These are phyloP conservation scores for Takashimella tepidaria DNA, from an alignment of 1,284 basidiomycete genomes.

Conservation along the genomic window DNA sequence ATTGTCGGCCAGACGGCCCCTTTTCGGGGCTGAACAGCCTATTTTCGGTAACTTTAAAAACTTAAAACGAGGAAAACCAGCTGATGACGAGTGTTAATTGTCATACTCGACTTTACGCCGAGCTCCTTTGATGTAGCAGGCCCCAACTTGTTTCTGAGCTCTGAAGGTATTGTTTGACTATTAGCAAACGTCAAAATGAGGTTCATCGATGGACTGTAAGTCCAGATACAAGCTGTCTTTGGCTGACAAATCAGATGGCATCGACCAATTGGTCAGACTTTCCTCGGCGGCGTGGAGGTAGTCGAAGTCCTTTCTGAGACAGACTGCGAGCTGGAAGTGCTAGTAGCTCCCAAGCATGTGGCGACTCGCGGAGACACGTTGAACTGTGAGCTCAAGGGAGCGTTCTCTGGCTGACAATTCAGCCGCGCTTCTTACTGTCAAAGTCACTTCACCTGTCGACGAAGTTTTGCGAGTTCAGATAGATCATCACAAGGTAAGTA, in stretches of 20 bases:
- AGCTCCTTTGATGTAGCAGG: too few species aligned
- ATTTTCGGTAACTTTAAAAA: conserved; percentile 6
- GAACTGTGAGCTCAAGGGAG: too few species aligned
- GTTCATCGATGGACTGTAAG: conserved; percentile 55
- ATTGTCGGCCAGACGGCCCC: too few species aligned
- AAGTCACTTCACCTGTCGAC: conserved; percentile 60
- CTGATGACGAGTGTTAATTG: neutral
- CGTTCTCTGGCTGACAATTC: too few species aligned
- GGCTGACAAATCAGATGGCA: conserved; percentile 23
- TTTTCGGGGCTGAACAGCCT: neutral
- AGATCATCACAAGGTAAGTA: conserved; percentile 60
- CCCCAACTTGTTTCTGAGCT: conserved; percentile 28
- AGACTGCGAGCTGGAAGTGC: conserved; percentile 55
- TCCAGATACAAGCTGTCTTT: neutral
- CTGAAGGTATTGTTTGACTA: conserved; percentile 1
- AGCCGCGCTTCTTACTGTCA: conserved; percentile 58
- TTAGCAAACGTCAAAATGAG: conserved; percentile 26
- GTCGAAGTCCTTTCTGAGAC: conserved; percentile 39
- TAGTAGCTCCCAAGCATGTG: conserved; percentile 62
- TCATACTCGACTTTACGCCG: too few species aligned
- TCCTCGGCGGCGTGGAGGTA: conserved; percentile 59
- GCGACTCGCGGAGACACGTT: too few species aligned
- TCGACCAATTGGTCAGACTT: conserved; percentile 24
- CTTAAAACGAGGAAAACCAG: conserved; percentile 1
- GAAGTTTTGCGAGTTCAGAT: conserved; percentile 55